Percentiles rank a stretch among this genome's conserved stretches.
Evolutionary conservation across 2,329 filamentous ascomycete genomes (phyloP).

Genomic region (Talaromyces sp.): DNA sequence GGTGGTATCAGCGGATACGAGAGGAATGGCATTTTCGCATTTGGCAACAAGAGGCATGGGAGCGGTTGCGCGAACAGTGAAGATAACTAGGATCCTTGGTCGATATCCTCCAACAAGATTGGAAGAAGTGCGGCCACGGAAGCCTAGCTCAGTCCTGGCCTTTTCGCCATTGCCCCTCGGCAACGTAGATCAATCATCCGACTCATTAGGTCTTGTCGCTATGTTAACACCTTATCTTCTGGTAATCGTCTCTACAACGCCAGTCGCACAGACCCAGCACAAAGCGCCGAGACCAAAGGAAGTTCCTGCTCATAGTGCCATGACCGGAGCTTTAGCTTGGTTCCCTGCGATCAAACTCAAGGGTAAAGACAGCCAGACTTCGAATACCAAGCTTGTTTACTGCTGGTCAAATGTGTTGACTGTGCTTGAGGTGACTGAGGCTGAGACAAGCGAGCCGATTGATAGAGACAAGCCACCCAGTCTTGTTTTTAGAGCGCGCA

Average conservation of each 20-base stretch:
- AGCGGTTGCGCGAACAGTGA: slow-evolving; percentile 79
- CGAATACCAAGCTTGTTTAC: slow-evolving; percentile 84
- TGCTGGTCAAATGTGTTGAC: slow-evolving; percentile 99
- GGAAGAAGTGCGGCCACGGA: slow-evolving; percentile 68
- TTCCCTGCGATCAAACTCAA: slow-evolving; percentile 96
- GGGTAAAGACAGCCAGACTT: slow-evolving; percentile 66
- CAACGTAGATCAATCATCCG: slow-evolving; percentile 88
- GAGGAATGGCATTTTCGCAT: slow-evolving; percentile 97
- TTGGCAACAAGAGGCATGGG: slow-evolving; percentile 89
- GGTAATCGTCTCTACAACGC: slow-evolving; percentile 96
- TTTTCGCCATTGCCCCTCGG: slow-evolving; percentile 89
- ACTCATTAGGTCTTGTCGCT: slow-evolving; percentile 85
- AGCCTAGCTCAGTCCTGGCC: slow-evolving; percentile 91
- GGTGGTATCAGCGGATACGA: slow-evolving; percentile 89
- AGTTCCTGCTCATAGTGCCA: slow-evolving; percentile 81
- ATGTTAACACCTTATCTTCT: slow-evolving; percentile 94
- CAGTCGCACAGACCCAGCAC: slow-evolving; percentile 92
- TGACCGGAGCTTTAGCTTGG: slow-evolving; percentile 95
- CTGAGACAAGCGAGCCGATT: slow-evolving; percentile 57
- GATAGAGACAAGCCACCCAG: slow-evolving; percentile 77
- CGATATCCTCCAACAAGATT: slow-evolving; percentile 75
- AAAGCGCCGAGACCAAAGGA: slow-evolving; percentile 92
- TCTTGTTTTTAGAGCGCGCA: slow-evolving; percentile 79
- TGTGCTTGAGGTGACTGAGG: slow-evolving; percentile 82
- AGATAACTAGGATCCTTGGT: slow-evolving; percentile 86